phyloP scores from a whole-genome alignment of 2,329 filamentous ascomycete species.

The Aspergillus sp. region DNA sequence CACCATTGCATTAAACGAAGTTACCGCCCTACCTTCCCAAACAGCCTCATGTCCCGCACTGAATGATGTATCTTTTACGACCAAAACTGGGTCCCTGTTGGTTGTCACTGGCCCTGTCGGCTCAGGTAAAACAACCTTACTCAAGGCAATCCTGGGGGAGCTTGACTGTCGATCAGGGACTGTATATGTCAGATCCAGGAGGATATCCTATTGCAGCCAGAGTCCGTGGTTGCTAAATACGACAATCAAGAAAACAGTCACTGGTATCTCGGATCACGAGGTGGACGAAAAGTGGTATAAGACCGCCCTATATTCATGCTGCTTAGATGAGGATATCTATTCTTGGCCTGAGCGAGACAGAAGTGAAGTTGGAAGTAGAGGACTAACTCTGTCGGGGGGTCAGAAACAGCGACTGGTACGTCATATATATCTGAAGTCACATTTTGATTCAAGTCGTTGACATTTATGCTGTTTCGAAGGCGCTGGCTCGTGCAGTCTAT shows the following conservation, averaged over 20 bases:
- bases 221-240: conserved; percentile 79
- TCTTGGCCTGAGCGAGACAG: conserved; percentile 19
- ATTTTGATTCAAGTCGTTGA: too few species aligned
- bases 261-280: conserved; percentile 15
- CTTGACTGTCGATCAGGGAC: conserved; percentile 64
- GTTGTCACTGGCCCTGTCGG: neutral
- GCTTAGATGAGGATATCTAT: conserved; percentile 18
- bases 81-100: neutral
- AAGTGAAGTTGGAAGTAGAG: conserved; percentile 38
- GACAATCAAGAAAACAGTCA: conserved; percentile 68
- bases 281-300: conserved; percentile 18
- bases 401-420: conserved; percentile 33
- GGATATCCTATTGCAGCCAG: conserved; percentile 44
- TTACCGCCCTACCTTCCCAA: too few species aligned
- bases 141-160: conserved; percentile 82
- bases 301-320: conserved; percentile 13
- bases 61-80: too few species aligned
- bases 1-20: too few species aligned
- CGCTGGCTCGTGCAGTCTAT: conserved; percentile 15
- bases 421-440: too few species aligned
- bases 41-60: too few species aligned
- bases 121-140: conserved; percentile 41
- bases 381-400: conserved; percentile 39
- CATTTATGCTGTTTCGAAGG: conserved; percentile 1
- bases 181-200: neutral